These are phyloP conservation scores for Cryptococcus deneoformans DNA, from an alignment of 1,284 basidiomycete genomes.

Conservation along the genomic window DNA sequence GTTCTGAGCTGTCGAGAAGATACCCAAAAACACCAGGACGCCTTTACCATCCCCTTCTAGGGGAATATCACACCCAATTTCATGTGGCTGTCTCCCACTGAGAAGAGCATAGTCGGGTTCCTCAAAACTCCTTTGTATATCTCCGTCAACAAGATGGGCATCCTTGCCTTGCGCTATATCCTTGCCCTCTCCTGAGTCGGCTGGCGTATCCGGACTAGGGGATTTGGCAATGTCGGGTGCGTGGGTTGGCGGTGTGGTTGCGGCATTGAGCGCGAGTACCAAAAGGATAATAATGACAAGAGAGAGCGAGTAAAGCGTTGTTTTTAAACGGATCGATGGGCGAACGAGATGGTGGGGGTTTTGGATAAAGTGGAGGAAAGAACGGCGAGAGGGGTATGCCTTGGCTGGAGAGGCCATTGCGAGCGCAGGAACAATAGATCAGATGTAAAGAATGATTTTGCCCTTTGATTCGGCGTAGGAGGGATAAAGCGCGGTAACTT, in stretches of 20 bases:
- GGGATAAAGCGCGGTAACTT: too few relatives aligned
- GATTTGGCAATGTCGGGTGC: constrained; percentile 14
- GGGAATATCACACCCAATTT: constrained; percentile 44
- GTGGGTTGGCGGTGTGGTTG: constrained; percentile 4
- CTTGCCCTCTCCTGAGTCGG: constrained; percentile 33
- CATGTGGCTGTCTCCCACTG: constrained; percentile 35
- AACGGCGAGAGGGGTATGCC: constrained; percentile 12
- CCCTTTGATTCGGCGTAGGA: too few relatives aligned
- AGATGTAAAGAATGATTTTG: too few relatives aligned
- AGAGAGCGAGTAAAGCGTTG: constrained; percentile 28
- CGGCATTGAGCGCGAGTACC: constrained; percentile 34
- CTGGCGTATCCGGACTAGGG: constrained; percentile 21
- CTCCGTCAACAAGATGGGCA: constrained; percentile 32
- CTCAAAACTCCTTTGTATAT: constrained; percentile 44
- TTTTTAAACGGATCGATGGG: constrained; percentile 36
- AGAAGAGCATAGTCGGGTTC: constrained; percentile 49
- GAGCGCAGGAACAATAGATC: not conserved
- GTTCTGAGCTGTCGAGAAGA: constrained; percentile 43
- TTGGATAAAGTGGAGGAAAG: constrained; percentile 5
- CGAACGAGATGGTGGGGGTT: constrained; percentile 20
- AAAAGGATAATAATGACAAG: constrained; percentile 26
- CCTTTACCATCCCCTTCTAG: constrained; percentile 32
- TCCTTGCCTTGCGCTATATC: constrained; percentile 34
- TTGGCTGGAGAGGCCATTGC: constrained; percentile 16
- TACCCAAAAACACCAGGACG: constrained; percentile 45